phyloP scores from a whole-genome alignment of 306 rosid species.

The Rosa rugosa region DNA sequence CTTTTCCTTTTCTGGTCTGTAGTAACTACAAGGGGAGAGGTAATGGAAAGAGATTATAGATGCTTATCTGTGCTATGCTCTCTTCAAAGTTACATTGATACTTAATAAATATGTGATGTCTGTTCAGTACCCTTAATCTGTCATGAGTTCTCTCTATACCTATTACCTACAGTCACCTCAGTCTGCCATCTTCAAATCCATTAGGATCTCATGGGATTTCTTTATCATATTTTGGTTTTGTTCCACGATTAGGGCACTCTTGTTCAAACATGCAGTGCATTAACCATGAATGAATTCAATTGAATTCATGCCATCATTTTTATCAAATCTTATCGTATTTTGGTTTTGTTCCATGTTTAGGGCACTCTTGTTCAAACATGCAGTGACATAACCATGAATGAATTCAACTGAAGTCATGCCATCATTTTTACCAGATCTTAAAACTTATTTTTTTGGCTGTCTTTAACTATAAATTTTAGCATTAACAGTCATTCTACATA shows the following conservation, averaged over 20 bases:
- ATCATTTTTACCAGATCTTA: not conserved
- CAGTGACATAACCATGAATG: not conserved
- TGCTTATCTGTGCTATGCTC: not conserved
- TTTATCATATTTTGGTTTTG: not conserved
- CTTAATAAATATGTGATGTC: not conserved
- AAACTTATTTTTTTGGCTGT: not conserved
- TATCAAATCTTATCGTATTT: not conserved
- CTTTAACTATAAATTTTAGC: not conserved
- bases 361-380: not conserved
- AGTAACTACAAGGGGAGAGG: not conserved
- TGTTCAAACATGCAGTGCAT: not conserved
- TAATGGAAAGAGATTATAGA: not conserved
- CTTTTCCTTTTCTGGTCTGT: not conserved
- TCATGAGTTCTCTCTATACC: not conserved
- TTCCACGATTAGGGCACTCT: not conserved
- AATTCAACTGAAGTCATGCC: not conserved
- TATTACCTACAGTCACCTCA: not conserved
- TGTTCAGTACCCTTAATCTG: not conserved
- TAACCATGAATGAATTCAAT: not conserved
- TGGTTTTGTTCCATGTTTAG: not conserved
- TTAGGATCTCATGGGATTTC: not conserved
- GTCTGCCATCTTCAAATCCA: constrained; percentile 2
- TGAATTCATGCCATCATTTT: not conserved
- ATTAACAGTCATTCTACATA: not conserved
- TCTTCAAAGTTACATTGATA: not conserved